Percentiles rank a stretch among this genome's conserved stretches.
phyloP scores from a whole-genome alignment of 208 protist species.

The Crithidia acanthocephali region DNA sequence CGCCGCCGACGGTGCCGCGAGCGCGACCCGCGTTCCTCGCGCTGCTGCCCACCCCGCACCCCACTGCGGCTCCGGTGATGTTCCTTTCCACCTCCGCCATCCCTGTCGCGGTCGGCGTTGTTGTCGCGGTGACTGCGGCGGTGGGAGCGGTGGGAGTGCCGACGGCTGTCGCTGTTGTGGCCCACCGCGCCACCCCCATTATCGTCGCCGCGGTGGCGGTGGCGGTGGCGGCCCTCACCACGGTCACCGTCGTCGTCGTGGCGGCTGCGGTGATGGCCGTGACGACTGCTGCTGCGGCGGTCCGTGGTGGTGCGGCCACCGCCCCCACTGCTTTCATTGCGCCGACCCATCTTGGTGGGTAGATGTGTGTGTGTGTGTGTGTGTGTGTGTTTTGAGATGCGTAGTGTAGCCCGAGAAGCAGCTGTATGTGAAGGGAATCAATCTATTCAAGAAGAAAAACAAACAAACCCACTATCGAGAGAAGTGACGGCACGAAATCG shows the following conservation, averaged over 20 bases:
- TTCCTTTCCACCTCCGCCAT: background rate
- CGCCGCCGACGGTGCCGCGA: constrained; percentile 17
- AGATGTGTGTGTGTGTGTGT: background rate
- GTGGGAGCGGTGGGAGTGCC: constrained; percentile 11
- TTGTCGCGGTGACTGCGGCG: background rate
- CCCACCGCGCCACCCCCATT: background rate
- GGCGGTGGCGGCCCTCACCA: background rate
- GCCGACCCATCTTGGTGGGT: constrained; percentile 6
- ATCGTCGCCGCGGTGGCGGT: background rate
- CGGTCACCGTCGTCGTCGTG: constrained; percentile 1
- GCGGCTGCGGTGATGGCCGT: background rate
- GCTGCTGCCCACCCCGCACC: background rate
- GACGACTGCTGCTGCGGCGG: constrained; percentile 7
- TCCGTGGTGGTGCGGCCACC: background rate
- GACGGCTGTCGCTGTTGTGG: background rate
- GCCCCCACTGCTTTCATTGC: constrained; percentile 16
- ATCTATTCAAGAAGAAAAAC: no score
- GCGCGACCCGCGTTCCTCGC: background rate
- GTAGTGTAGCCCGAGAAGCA: no score
- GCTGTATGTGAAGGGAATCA: no score
- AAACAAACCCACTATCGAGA: no score
- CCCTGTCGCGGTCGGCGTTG: background rate
- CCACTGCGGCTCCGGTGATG: no score
- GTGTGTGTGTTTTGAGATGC: background rate
- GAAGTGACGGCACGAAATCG: no score